A percentile compares a stretch with the other conserved stretches of the same genome.
Evolutionary conservation across 2,329 filamentous ascomycete genomes (phyloP).

Genomic region (Xylaria sp.): DNA sequence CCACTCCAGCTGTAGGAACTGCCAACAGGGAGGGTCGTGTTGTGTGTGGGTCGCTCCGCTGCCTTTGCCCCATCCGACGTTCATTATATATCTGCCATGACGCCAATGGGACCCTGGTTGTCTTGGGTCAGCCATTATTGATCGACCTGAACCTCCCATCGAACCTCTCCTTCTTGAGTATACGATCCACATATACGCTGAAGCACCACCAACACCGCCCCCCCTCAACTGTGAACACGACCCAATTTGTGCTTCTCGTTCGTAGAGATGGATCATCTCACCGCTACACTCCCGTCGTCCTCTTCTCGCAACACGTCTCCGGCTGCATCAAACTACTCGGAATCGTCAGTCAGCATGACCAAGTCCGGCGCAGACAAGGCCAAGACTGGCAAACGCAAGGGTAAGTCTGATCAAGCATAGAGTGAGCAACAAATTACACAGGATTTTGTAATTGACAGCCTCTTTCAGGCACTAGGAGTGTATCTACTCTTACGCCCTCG

Average conservation of each 20-base stretch:
- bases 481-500: constrained; percentile 84
- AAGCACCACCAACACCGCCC: background rate
- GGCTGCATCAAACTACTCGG: constrained; percentile 21
- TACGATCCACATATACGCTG: constrained; percentile 7
- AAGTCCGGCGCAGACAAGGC: constrained; percentile 31
- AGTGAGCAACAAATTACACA: background rate
- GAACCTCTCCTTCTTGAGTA: constrained; percentile 11
- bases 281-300: constrained; percentile 12
- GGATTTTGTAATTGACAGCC: constrained; percentile 17
- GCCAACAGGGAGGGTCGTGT: constrained; percentile 22
- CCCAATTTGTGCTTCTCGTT: constrained; percentile 18
- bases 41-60: constrained; percentile 27
- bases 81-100: constrained; percentile 35
- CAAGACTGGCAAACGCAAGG: constrained; percentile 42
- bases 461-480: constrained; percentile 69
- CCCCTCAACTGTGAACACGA: constrained; percentile 11
- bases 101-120: constrained; percentile 27
- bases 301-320: constrained; percentile 23
- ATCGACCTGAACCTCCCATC: constrained; percentile 18
- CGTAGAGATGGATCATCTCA: constrained; percentile 26
- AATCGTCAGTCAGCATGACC: constrained; percentile 35
- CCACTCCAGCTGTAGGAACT: constrained; percentile 17
- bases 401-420: constrained; percentile 27
- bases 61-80: constrained; percentile 18
- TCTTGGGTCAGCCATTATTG: constrained; percentile 16